phyloP scores from a whole-genome alignment of 352 stramenopile genomes.

The Elongisporangium undulatum region DNA sequence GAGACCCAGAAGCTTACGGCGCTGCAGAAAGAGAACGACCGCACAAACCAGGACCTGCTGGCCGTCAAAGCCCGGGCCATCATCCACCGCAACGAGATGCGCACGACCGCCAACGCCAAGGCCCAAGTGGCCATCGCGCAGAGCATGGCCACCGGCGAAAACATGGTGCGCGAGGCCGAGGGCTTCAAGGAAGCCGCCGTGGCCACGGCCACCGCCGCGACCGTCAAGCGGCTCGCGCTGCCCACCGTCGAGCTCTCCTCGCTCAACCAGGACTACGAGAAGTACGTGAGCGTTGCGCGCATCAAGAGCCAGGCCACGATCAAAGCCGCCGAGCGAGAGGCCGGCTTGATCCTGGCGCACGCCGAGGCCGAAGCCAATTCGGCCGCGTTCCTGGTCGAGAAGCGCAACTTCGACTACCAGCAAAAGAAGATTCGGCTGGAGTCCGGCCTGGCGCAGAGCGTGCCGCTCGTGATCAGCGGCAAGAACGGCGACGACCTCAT shows the following conservation, averaged over 20 bases:
- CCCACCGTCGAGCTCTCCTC: slow-evolving; percentile 55
- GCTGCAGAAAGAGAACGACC: slow-evolving; percentile 77
- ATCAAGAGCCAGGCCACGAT: slow-evolving; percentile 59
- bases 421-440: slow-evolving; percentile 68
- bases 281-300: slow-evolving; percentile 62
- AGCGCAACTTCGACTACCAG: slow-evolving; percentile 76
- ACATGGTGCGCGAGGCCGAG: slow-evolving; percentile 68
- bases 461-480: slow-evolving; percentile 78
- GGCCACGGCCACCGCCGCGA: slow-evolving; percentile 40
- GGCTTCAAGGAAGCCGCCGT: slow-evolving; percentile 67
- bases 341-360: slow-evolving; percentile 41
- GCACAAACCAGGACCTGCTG: slow-evolving; percentile 65
- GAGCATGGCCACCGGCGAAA: slow-evolving; percentile 40
- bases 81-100: slow-evolving; percentile 79
- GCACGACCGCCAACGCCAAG: slow-evolving; percentile 69
- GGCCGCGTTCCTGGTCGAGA: slow-evolving; percentile 55
- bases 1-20: slow-evolving; percentile 80
- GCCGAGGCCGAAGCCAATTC: slow-evolving; percentile 62
- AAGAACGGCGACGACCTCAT: slow-evolving; percentile 84
- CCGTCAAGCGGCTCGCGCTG: slow-evolving; percentile 54
- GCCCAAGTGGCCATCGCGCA: slow-evolving; percentile 69
- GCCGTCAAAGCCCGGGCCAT: slow-evolving; percentile 57
- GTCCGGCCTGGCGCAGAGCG: slow-evolving; percentile 38
- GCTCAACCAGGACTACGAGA: slow-evolving; percentile 53
- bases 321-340: slow-evolving; percentile 60